Percentiles rank a stretch among this genome's conserved stretches.
phyloP scores from a whole-genome alignment of 345 rosid genomes.

The Syzygium oleosum region DNA sequence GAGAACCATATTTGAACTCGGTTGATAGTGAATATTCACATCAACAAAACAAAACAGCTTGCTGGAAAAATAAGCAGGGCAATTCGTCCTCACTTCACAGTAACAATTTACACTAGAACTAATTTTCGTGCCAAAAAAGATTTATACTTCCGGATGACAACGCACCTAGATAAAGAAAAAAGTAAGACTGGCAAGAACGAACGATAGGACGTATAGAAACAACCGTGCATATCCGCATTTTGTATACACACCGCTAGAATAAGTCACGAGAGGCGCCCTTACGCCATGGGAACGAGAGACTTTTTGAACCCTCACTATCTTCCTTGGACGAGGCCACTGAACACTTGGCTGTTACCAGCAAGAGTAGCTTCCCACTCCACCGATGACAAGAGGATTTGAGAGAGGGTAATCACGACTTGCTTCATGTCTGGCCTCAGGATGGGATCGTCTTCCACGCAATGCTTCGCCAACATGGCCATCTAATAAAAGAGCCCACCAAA shows the following conservation, averaged over 20 bases:
- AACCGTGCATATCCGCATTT: background rate
- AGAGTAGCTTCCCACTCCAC: conserved; percentile 99
- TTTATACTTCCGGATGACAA: background rate
- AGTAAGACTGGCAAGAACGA: background rate
- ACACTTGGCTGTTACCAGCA: conserved; percentile 94
- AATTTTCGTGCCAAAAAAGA: background rate
- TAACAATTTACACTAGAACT: background rate
- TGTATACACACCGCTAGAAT: background rate
- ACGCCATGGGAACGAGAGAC: background rate
- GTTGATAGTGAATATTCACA: background rate
- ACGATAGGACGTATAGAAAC: background rate
- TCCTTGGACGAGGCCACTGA: conserved; percentile 97
- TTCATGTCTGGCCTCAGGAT: conserved; percentile 93
- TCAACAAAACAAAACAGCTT: background rate
- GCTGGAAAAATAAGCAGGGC: background rate
- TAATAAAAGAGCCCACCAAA: conserved; percentile 6
- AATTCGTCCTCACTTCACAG: background rate
- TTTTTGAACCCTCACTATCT: conserved; percentile 22
- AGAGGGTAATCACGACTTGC: conserved; percentile 79
- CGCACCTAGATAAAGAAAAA: background rate
- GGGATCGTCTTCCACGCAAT: conserved; percentile 89
- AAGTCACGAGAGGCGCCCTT: background rate
- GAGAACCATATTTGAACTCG: background rate
- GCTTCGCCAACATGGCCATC: conserved; percentile 90
- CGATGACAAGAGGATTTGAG: conserved; percentile 84